Conservation (phyloP, 108 stramenopile genomes). For the Licmophora abbreviata region DNA sequence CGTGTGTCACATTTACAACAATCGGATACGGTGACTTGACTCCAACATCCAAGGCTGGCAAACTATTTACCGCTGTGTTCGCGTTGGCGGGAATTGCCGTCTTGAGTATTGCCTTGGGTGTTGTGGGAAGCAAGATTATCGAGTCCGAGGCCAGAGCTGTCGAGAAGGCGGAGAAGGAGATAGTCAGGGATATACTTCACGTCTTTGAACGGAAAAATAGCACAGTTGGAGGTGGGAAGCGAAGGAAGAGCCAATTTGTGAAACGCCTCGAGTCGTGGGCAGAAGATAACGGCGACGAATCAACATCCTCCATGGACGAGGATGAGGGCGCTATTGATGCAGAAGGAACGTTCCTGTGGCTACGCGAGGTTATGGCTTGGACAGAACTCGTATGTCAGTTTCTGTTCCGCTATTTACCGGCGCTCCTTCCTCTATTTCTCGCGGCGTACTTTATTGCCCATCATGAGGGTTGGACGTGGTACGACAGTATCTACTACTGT, state of each 20-base stretch:
- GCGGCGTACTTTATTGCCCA: neutral
- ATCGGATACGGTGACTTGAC: constrained; percentile 29
- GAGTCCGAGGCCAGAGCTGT: neutral
- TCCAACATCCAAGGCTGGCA: constrained; percentile 2
- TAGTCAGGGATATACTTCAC: neutral
- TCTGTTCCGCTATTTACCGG: neutral
- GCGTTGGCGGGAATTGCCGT: constrained; percentile 8
- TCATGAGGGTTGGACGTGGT: constrained; percentile 6
- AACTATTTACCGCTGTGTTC: constrained; percentile 13
- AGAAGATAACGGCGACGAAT: too few relatives aligned
- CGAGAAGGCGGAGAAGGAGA: neutral
- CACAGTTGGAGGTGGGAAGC: neutral
- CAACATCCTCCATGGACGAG: neutral
- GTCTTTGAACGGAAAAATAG: neutral
- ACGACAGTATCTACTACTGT: constrained; percentile 10
- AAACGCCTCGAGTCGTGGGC: too few relatives aligned
- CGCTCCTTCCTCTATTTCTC: neutral
- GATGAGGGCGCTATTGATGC: constrained; percentile 1
- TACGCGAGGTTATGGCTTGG: too few relatives aligned
- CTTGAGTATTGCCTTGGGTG: constrained; percentile 9
- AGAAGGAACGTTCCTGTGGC: too few relatives aligned
- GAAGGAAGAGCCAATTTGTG: neutral
- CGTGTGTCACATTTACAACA: constrained; percentile 20
- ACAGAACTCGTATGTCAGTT: neutral
- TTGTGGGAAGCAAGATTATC: constrained; percentile 7